Base-by-base conservation (phyloP, 352 stramenopile genomes). In the Phytophthora fragariaefolia region DNA sequence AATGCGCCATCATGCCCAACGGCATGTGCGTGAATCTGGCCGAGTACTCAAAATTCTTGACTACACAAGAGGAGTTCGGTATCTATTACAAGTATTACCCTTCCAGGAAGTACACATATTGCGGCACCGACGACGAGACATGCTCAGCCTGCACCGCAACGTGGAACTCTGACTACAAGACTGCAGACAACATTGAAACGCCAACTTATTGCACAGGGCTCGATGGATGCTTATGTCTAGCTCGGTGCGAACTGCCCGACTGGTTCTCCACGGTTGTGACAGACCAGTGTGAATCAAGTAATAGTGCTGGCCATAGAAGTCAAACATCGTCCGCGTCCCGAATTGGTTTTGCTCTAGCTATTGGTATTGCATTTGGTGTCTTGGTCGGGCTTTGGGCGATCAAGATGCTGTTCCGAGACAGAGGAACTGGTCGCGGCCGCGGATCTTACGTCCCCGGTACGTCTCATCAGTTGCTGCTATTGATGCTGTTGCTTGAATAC, bases 51-150 rank as follows among this genome's bases (percentile, higher is more conserved):
- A 17, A 58, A 3, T 66, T 63, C 26, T 51, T 74, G 20, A 67
- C 1, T 36, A 63, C 54, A 22, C 67, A 71, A 23, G 30, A 75
- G 15, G 43, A 75, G 9, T 50, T 67, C 8, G 55, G 51, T 23
- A 57, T 62, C 38, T 62, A 50, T 60, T 63, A 72, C 50, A 67
- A 71, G 18, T 70, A 69, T 47, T 80, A 74, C 23, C 58, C 72
- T 20, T 76, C 74, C 15, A 66, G 46, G 12, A 70, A 74, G 13
- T 67, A 76, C 34, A 74, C 61, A 22, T 82, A 82, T 61, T 80
- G 71, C 55, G 54, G 42, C 8, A 32, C 47, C 2, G 42, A 66
- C 18, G 71, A 82, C 54, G 22, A 50, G 13, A 51, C 27, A 10
- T 82, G 74, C 28, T 58, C 34, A 26, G 24, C 42, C 10, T 82